Conservation (phyloP, 441 rosid species). For the Gossypium gossypioides region DNA sequence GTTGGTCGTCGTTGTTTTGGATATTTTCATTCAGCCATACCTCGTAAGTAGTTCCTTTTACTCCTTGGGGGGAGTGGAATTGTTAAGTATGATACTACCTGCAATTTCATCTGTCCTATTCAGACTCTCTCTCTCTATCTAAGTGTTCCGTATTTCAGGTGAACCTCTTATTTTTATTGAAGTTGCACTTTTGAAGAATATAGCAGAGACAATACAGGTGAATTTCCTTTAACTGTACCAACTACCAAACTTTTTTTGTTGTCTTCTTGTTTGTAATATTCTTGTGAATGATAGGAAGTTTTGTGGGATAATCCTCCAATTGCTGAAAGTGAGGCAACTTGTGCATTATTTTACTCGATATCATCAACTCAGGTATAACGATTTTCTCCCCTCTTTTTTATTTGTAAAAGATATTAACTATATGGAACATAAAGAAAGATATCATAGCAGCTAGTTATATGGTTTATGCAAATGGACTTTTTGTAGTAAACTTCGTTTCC, state of each 20-base stretch:
- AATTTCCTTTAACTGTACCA: constrained; percentile 6
- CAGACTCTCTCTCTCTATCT: not conserved
- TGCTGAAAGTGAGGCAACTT: constrained; percentile 62
- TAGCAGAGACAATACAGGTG: constrained; percentile 82
- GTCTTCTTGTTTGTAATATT: constrained; percentile 1
- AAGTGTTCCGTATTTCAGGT: constrained; percentile 31
- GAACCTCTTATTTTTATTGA: constrained; percentile 96
- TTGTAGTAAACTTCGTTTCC: not conserved
- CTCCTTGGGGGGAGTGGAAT: not conserved
- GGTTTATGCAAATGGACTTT: not conserved
- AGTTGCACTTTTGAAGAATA: constrained; percentile 75
- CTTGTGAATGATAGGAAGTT: constrained; percentile 56
- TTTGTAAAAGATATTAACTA: not conserved
- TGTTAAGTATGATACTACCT: not conserved
- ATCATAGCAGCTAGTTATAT: not conserved
- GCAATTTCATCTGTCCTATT: not conserved
- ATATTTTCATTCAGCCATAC: constrained; percentile 79
- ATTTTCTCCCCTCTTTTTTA: not conserved
- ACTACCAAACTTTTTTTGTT: not conserved
- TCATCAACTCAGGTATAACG: constrained; percentile 77
- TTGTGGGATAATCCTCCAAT: constrained; percentile 87
- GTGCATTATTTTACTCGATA: constrained; percentile 90
- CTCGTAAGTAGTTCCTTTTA: constrained; percentile 40
- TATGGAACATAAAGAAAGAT: not conserved
- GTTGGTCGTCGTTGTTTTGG: constrained; percentile 86